A percentile compares a stretch with the other conserved stretches of the same genome.
Conservation (phyloP, 441 rosid species). For the Biscutella laevigata region DNA sequence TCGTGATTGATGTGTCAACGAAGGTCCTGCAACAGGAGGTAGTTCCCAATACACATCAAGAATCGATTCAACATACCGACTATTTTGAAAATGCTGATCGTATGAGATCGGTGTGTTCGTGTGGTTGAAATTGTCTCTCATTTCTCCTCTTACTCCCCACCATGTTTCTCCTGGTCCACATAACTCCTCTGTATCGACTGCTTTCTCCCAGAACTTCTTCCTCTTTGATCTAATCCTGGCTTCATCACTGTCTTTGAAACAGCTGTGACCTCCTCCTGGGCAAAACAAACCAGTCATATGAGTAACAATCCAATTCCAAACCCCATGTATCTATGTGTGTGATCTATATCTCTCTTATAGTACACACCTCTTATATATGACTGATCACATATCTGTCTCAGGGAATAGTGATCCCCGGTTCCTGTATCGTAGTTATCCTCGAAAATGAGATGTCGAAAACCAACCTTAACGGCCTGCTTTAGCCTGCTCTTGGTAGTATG, state of each 20-base stretch:
- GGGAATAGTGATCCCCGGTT: conserved; percentile 91
- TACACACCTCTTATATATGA: conserved; percentile 62
- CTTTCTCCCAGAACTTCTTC: conserved; percentile 93
- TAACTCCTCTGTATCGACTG: conserved; percentile 70
- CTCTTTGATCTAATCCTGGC: conserved; percentile 77
- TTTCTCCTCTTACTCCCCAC: conserved; percentile 94
- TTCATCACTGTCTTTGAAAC: conserved; percentile 86
- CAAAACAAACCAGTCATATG: conserved; percentile 4
- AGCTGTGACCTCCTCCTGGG: conserved; percentile 95
- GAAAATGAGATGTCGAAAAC: conserved; percentile 80
- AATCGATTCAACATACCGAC: conserved; percentile 63
- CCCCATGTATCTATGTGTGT: background rate
- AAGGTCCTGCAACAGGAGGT: conserved; percentile 89
- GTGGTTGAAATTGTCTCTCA: conserved; percentile 85
- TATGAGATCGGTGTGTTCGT: conserved; percentile 54
- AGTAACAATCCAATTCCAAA: conserved; percentile 4
- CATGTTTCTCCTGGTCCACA: conserved; percentile 77
- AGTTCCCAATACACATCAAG: conserved; percentile 88
- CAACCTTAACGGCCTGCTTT: conserved; percentile 74
- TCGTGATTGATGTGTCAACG: conserved; percentile 80
- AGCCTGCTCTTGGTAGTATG: conserved; percentile 39
- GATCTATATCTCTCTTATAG: background rate
- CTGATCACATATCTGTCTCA: conserved; percentile 96
- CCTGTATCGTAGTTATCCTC: conserved; percentile 99
- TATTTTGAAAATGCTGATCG: conserved; percentile 68